Base-by-base conservation (phyloP, 176 grass and related monocot species). In the Hyparrhenia diplandra region DNA sequence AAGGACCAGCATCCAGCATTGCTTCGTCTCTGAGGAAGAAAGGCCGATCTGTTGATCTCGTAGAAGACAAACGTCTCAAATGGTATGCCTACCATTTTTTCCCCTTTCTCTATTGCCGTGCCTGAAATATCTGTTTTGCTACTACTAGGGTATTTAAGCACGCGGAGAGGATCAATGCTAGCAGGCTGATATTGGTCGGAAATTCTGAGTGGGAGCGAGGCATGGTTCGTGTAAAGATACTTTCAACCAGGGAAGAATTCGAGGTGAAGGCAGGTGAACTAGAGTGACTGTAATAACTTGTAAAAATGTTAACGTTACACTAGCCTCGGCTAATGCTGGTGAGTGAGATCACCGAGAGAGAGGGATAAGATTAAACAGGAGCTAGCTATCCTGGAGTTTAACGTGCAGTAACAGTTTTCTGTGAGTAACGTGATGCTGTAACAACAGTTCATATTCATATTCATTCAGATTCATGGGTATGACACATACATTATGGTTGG, bases 221-320 rank as follows among this genome's bases (percentile, higher is more conserved):
- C 69, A 89, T 87, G 84, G 92, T 98, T 85, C 95, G 90, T 8
- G 83, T 97, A 58, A 98, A 98, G 82, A 72, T 92, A 58, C 68
- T 98, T 76, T 98, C 88, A 14, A 93, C 95, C 55, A 92, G 90
- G 89, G 95, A 95, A 84, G 95, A 98, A 89, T 95, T 77, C 13
- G 95, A 95, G 74, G 78, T 89, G 27, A 91, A 95, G 85, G 88
- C 90, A 32, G 79, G 80, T 25, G 88, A 98, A 47, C 80, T 98
- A 59, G 64, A 84, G 28, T 97, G 84, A 91, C 14, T 58, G 32
- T 97, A 81, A 91, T 14, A n/a, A n/a, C n/a, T n/a, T 55, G 3
- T 24, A 23, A 10, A 57, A 57, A 23, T 23, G 21, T 57, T 58
- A 57, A 2, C 46, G 54, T 58, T 58, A 58, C 12, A 21, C 54